These are phyloP conservation scores for Teunomyces funiuensis DNA, from an alignment of 805 yeast species.

Conservation along the genomic window DNA sequence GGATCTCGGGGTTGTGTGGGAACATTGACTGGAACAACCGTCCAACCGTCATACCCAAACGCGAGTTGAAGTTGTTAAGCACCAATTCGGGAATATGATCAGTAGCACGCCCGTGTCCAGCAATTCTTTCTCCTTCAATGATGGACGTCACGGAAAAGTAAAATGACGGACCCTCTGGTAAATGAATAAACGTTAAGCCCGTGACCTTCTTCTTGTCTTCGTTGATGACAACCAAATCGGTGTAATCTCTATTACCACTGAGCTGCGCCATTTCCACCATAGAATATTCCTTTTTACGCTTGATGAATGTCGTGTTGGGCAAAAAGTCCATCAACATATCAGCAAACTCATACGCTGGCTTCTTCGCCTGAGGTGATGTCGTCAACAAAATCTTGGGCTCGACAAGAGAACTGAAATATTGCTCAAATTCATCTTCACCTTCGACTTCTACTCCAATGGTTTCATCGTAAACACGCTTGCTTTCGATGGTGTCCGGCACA, in stretches of 20 bases:
- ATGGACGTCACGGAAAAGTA: constrained; percentile 83
- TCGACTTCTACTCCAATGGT: constrained; percentile 63
- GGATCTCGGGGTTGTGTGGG: constrained; percentile 90
- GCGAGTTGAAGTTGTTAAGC: constrained; percentile 86
- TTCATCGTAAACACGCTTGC: constrained; percentile 83
- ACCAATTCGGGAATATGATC: constrained; percentile 90
- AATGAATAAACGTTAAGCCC: constrained; percentile 88
- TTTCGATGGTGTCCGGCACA: constrained; percentile 80
- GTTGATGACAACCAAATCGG: constrained; percentile 85
- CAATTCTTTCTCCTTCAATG: constrained; percentile 68
- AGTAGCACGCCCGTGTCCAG: constrained; percentile 90
- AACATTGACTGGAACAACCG: constrained; percentile 86
- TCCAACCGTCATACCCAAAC: constrained; percentile 92
- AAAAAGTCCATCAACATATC: constrained; percentile 79
- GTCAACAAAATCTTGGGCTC: constrained; percentile 89
- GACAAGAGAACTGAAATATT: constrained; percentile 50
- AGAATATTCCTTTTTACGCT: constrained; percentile 78
- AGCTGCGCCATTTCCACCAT: constrained; percentile 85
- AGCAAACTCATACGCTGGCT: constrained; percentile 87
- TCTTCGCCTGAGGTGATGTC: constrained; percentile 82
- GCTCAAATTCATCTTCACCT: constrained; percentile 64
- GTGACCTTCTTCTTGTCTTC: constrained; percentile 92
- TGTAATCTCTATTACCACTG: constrained; percentile 79
- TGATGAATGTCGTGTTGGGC: constrained; percentile 83
- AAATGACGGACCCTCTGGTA: constrained; percentile 94